Percentiles rank a stretch among this genome's conserved stretches.
phyloP scores from a whole-genome alignment of 257 asterid species.

The Schizonepeta tenuifolia region DNA sequence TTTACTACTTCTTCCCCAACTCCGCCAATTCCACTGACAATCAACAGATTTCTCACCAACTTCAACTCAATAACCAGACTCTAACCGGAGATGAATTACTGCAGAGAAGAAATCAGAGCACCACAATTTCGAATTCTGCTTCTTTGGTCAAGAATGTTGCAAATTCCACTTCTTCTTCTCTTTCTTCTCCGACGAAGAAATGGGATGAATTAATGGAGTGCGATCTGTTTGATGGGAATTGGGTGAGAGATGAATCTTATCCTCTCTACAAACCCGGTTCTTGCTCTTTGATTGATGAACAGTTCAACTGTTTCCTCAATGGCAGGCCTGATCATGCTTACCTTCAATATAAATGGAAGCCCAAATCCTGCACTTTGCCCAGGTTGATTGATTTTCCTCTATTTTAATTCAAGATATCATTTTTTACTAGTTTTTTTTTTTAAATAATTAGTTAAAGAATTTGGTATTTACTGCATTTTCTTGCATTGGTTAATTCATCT shows the following conservation, averaged over 20 bases:
- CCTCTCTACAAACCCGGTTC: slow-evolving; percentile 90
- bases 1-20: slow-evolving; percentile 54
- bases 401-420: not conserved
- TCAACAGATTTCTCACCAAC: not conserved
- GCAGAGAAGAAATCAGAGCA: slow-evolving; percentile 40
- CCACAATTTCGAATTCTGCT: slow-evolving; percentile 31
- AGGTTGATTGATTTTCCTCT: slow-evolving; percentile 42
- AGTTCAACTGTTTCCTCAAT: slow-evolving; percentile 76
- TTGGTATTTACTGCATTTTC: not conserved
- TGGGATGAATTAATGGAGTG: slow-evolving; percentile 50
- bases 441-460: not conserved
- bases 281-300: slow-evolving; percentile 92
- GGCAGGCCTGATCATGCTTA: slow-evolving; percentile 80
- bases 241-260: slow-evolving; percentile 85
- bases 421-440: no score
- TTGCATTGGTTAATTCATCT: not conserved
- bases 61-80: not conserved
- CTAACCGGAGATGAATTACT: slow-evolving; percentile 10
- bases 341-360: slow-evolving; percentile 77
- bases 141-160: slow-evolving; percentile 24
- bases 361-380: slow-evolving; percentile 79
- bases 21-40: slow-evolving; percentile 34
- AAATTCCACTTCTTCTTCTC: not conserved
- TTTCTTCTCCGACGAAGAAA: no score
- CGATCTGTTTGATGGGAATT: slow-evolving; percentile 82